A percentile compares a stretch with the other conserved stretches of the same genome.
These are phyloP conservation scores for Infundibulicybe gibba DNA, from an alignment of 768 basidiomycete species.

Conservation along the genomic window DNA sequence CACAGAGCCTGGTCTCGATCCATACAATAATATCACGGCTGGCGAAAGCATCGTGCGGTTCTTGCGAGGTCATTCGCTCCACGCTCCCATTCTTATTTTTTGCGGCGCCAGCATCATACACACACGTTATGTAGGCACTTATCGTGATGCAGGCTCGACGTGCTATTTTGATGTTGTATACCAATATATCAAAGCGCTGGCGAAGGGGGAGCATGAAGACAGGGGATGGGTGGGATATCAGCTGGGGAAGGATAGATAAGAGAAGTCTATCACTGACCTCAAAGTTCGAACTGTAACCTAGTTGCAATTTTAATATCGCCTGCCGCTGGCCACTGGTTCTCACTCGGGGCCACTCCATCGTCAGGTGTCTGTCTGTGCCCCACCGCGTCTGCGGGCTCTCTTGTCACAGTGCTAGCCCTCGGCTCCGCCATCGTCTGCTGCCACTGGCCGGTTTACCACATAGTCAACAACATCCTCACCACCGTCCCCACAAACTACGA, in stretches of 20 bases:
- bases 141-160: constrained; percentile 17
- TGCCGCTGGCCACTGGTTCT: no score
- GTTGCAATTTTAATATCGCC: no score
- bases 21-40: constrained; percentile 16
- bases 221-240: background rate
- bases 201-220: background rate
- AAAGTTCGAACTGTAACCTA: no score
- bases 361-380: no score
- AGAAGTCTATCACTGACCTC: no score
- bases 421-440: no score
- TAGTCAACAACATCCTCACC: constrained; percentile 46
- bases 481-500: constrained; percentile 32
- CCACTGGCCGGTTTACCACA: no score
- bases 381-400: no score
- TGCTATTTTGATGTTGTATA: background rate
- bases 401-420: no score
- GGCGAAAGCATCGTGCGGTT: constrained; percentile 21
- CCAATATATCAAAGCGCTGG: constrained; percentile 5
- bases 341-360: no score
- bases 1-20: constrained; percentile 8
- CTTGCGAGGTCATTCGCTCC: constrained; percentile 15
- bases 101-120: constrained; percentile 8
- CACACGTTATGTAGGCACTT: constrained; percentile 16
- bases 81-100: constrained; percentile 19
- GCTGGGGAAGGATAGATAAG: no score